Base-by-base conservation (phyloP, 2,329 filamentous ascomycete genomes). In the Aspergillus neotritici region DNA sequence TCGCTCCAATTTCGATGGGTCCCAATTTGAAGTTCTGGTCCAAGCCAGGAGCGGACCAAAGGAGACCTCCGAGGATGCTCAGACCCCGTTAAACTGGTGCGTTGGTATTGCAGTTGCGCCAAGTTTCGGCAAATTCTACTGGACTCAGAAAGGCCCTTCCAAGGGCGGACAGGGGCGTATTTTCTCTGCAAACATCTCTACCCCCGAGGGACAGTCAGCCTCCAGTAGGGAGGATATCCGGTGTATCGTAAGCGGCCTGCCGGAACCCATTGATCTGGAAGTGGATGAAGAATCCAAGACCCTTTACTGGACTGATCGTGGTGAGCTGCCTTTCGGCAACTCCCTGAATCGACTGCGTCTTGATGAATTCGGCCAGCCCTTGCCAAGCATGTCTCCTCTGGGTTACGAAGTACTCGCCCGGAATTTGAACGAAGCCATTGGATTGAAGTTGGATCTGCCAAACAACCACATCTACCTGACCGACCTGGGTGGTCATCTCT, bases 251-350 rank as follows among this genome's bases (percentile, higher is more conserved):
- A 54, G 68, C 4, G 54, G 57, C 1, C 60, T 80, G 7, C 76
- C 77, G 0, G 78, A 81, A 54, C 74, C 76, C 0, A 76, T 82
- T 45, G 77, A 82, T 50, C 59, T 83, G 0, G 76, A 79, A 28
- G 52, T 81, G 1, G 76, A 81, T 12, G 66, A 69, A 10, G 60
- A 65, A 0, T 54, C 56, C 3, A 55, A 67, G 21, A 63, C 57
- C 1, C 61, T 83, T 17, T 82, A 78, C 57, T 82, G 79, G 79
- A 80, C 79, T 0, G 79, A 82, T 49, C 66, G 79, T 0, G 80
- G 79, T 4, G 79, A 82, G 49, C 58, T 74, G 1, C 78, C 78
- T 0, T 54, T 60, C 7, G 79, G 79, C 0, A 80, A 78, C 53
- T 71, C 70, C 9, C 48, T 82, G 44, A 78, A 80, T 53, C 57